phyloP scores from a whole-genome alignment of 2,329 filamentous ascomycete genomes.

The Talaromyces pinophilus region DNA sequence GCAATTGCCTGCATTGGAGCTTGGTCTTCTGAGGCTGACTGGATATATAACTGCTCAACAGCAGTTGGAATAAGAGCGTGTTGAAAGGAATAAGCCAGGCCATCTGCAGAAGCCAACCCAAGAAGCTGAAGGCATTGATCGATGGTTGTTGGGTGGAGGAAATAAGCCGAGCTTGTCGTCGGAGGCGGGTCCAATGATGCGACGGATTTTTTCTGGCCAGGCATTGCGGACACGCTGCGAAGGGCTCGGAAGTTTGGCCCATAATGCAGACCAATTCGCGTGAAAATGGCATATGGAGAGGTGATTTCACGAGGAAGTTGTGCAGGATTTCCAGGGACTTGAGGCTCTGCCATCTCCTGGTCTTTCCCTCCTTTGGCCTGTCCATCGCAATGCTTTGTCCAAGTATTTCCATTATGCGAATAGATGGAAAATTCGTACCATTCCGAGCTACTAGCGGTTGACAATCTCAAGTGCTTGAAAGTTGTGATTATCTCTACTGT shows the following conservation, averaged over 20 bases:
- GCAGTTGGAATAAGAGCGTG: neutral
- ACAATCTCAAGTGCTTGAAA: neutral
- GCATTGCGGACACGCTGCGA: neutral
- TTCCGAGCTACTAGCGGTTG: neutral
- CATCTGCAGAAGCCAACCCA: neutral
- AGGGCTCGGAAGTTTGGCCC: constrained; percentile 10
- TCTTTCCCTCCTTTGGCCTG: neutral
- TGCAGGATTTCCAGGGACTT: neutral
- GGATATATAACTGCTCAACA: neutral
- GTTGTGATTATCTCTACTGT: constrained; percentile 5
- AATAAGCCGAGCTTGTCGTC: neutral
- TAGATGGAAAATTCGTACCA: constrained; percentile 16
- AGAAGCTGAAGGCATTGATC: constrained; percentile 7
- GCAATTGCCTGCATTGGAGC: neutral
- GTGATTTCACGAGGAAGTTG: neutral
- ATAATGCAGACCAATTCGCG: constrained; percentile 3
- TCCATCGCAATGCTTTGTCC: constrained; percentile 17
- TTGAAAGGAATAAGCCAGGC: neutral
- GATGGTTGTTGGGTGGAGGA: constrained; percentile 9
- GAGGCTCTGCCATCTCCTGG: neutral
- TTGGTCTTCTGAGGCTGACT: neutral
- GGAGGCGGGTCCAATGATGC: neutral
- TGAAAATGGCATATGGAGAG: neutral
- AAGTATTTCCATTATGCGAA: constrained; percentile 11
- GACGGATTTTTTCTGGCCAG: neutral